Conservation (phyloP, 83 land plant genomes). For the Diphasiastrum complanatum region DNA sequence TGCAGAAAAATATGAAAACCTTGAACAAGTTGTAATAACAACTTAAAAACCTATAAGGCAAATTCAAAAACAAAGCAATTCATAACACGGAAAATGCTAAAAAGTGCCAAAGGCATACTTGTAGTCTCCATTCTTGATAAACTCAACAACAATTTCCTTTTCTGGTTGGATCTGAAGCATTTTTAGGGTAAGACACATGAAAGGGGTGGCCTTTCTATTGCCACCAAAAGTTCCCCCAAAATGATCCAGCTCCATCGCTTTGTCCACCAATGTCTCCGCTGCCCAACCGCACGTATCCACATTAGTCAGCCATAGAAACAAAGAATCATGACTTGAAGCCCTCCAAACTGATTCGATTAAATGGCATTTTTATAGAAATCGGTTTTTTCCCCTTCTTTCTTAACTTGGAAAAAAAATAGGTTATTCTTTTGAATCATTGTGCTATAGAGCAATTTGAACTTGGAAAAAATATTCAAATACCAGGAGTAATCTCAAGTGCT, state of each 20-base stretch:
- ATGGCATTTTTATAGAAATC: no score
- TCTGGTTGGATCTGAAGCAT: constrained; percentile 99
- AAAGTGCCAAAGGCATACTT: constrained; percentile 33
- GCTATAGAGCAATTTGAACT: no score
- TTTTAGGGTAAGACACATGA: constrained; percentile 89
- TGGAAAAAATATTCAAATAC: no score
- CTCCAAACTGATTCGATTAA: no score
- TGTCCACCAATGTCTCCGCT: constrained; percentile 98
- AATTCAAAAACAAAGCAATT: neutral
- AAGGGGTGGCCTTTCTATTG: constrained; percentile 90
- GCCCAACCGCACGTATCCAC: constrained; percentile 10
- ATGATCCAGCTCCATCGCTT: constrained; percentile 99
- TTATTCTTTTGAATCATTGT: no score
- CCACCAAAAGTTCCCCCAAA: constrained; percentile 97
- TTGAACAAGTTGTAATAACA: neutral
- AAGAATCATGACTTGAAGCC: no score
- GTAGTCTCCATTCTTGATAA: constrained; percentile 97
- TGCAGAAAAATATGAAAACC: neutral
- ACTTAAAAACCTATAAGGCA: neutral
- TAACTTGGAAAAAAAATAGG: no score
- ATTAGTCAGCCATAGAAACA: no score
- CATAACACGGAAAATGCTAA: neutral
- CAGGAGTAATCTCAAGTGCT: no score
- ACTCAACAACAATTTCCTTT: constrained; percentile 98
- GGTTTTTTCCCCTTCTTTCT: no score